These are phyloP conservation scores for Triangularia setosa DNA, from an alignment of 2,329 filamentous ascomycete genomes.

Conservation along the genomic window DNA sequence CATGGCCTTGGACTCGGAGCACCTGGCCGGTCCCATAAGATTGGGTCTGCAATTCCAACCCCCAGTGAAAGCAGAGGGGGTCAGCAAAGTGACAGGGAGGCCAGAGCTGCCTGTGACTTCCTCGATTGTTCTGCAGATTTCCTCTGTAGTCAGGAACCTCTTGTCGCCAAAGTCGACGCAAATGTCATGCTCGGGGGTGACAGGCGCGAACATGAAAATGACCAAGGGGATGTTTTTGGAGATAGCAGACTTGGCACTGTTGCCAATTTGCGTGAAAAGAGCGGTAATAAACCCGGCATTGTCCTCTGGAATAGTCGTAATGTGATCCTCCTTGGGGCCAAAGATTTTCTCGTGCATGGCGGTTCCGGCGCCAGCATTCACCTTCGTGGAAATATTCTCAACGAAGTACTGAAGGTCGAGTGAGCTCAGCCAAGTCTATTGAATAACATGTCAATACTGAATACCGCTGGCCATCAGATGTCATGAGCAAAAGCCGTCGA, in stretches of 20 bases:
- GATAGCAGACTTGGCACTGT: slow-evolving; percentile 12
- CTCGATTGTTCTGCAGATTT: slow-evolving; percentile 12
- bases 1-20: slow-evolving; percentile 1
- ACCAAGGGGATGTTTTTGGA: slow-evolving; percentile 10
- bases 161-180: slow-evolving; percentile 16
- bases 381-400: not conserved
- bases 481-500: not conserved
- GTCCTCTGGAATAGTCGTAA: slow-evolving; percentile 2
- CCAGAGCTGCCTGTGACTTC: slow-evolving; percentile 10
- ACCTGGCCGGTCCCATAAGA: slow-evolving; percentile 2
- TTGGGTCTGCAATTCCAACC: slow-evolving; percentile 25
- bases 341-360: not conserved
- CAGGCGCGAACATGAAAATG: slow-evolving; percentile 20
- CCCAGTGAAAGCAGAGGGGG: slow-evolving; percentile 22
- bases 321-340: slow-evolving; percentile 1
- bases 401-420: slow-evolving; percentile 11
- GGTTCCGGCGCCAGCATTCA: not conserved
- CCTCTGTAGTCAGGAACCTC: slow-evolving; percentile 12
- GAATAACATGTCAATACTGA: not conserved
- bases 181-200: slow-evolving; percentile 24
- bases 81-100: slow-evolving; percentile 17
- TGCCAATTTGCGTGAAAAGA: slow-evolving; percentile 5
- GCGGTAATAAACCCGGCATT: not conserved
- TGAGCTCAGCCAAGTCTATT: slow-evolving; percentile 20
- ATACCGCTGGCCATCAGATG: not conserved